phyloP scores from a whole-genome alignment of 140 eudicot genomes.

The Flaveria floridana region DNA sequence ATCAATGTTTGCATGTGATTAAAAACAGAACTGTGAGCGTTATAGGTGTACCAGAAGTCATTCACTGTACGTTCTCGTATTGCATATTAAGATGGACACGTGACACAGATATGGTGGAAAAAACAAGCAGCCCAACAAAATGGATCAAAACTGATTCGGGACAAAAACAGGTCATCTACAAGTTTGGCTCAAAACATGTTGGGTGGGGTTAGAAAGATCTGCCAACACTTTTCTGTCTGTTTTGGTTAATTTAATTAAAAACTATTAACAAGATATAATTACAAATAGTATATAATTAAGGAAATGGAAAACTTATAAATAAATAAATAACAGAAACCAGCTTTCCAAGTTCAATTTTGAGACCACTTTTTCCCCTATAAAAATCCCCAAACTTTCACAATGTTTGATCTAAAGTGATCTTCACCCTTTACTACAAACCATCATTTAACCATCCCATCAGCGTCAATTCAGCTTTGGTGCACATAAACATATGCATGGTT shows the following conservation, averaged over 20 bases:
- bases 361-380: neutral
- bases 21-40: neutral
- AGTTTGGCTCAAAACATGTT: neutral
- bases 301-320: neutral
- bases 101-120: neutral
- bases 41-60: neutral
- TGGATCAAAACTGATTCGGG: neutral
- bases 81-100: conserved; percentile 19
- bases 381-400: neutral
- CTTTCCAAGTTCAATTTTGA: conserved; percentile 5
- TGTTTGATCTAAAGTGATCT: neutral
- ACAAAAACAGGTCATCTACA: neutral
- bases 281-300: neutral
- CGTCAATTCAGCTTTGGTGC: conserved; percentile 3
- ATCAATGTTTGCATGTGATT: conserved; percentile 4
- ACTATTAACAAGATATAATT: neutral
- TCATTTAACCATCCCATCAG: conserved; percentile 1
- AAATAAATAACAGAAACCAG: neutral
- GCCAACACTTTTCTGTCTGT: neutral
- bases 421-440: neutral
- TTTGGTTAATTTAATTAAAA: neutral
- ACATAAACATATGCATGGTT: neutral
- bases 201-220: neutral
- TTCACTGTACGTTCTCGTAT: neutral
- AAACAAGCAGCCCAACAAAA: neutral